These are phyloP conservation scores for Eragrostis curvula DNA, from an alignment of 176 grass and related monocot species.

Conservation along the genomic window DNA sequence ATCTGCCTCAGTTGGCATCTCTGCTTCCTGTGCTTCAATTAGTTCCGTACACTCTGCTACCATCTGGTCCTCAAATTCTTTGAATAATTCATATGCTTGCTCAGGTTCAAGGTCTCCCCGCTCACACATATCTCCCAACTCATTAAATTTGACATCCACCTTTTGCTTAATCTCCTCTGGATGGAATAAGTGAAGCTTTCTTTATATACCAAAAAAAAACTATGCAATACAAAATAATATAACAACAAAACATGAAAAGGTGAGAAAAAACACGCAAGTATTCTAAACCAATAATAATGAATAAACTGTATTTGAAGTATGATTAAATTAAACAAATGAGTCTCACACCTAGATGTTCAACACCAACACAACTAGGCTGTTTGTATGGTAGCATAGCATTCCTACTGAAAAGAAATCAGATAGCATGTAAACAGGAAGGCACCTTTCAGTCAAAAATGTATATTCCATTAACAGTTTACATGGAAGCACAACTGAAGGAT, in stretches of 20 bases:
- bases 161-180: constrained; percentile 94
- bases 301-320: constrained; percentile 12
- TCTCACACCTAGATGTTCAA: not conserved
- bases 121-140: constrained; percentile 85
- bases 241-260: constrained; percentile 19
- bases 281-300: constrained; percentile 10
- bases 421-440: not conserved
- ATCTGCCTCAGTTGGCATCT: constrained; percentile 51
- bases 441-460: not conserved
- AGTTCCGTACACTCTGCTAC: constrained; percentile 60
- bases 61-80: constrained; percentile 90
- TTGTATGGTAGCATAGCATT: not conserved
- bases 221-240: not conserved
- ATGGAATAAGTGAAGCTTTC: constrained; percentile 31
- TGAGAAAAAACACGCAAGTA: not conserved
- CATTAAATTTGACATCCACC: constrained; percentile 77
- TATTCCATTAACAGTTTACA: constrained; percentile 1
- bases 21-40: constrained; percentile 63
- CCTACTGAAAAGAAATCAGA: constrained; percentile 10
- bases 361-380: not conserved
- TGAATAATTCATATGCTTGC: constrained; percentile 83
- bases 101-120: constrained; percentile 83
- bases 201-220: not conserved
- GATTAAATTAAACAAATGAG: not conserved
- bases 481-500: not conserved